Conservation (phyloP, 2,329 filamentous ascomycete species). For the Ceratocystis variospora region DNA sequence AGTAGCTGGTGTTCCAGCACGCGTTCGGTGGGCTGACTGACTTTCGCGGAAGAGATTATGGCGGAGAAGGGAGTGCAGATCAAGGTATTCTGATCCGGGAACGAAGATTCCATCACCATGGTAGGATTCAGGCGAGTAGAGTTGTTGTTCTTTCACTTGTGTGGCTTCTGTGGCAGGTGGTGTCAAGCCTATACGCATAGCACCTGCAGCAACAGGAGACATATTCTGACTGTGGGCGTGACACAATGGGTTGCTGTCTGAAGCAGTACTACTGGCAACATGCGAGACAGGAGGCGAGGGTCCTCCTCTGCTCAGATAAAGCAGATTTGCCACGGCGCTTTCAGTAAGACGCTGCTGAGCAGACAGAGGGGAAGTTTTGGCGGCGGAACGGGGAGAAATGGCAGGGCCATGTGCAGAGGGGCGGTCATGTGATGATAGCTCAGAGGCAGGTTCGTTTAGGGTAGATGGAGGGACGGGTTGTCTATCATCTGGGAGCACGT, state of each 20-base stretch:
- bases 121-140: constrained; percentile 26
- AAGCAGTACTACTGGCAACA: constrained; percentile 17
- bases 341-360: constrained; percentile 25
- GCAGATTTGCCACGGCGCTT: constrained; percentile 27
- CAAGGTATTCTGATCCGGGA: constrained; percentile 34
- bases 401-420: not conserved
- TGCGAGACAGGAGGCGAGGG: constrained; percentile 16
- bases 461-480: constrained; percentile 14
- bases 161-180: constrained; percentile 22
- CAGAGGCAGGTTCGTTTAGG: not conserved
- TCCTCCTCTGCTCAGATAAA: constrained; percentile 26
- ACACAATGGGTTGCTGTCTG: constrained; percentile 4
- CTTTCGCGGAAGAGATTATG: constrained; percentile 34
- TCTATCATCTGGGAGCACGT: constrained; percentile 21
- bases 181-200: constrained; percentile 7
- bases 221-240: not conserved
- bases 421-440: not conserved
- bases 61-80: constrained; percentile 33
- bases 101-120: constrained; percentile 33
- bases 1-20: constrained; percentile 13
- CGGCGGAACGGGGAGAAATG: not conserved
- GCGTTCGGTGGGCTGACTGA: constrained; percentile 29
- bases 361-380: constrained; percentile 20
- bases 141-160: constrained; percentile 22
- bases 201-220: constrained; percentile 2